Base-by-base conservation (phyloP, 2,329 filamentous ascomycete genomes). In the Ilyonectria destructans region DNA sequence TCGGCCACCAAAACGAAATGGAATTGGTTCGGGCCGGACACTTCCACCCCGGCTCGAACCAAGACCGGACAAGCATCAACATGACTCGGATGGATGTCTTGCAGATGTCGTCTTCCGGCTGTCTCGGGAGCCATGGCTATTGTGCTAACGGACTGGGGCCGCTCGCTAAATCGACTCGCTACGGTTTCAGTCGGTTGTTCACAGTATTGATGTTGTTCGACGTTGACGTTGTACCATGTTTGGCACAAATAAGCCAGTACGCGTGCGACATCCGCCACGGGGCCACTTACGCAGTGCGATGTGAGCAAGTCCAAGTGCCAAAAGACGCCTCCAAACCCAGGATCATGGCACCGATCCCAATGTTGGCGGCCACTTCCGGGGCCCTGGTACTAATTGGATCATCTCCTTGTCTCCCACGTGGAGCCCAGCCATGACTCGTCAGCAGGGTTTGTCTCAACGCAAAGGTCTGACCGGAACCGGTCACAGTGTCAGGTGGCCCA, bases 381-480 rank as follows among this genome's bases (percentile, higher is more conserved):
- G 13, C 48, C 26, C 33, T 59, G 48, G 48, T 33, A 29, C 40
- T 45, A 55, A 56, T 61, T 65, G 56, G 46, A n/a, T 31, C 31
- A 43, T 67, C 52, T 59, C 66, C 67, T 57, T 67, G 52, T 60
- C 62, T 48, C 51, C 67, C 69, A 71, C 67, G 69, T 71, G 69
- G 67, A 65, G 58, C 54, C 62, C 52, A 68, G 69, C 65, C 69
- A 69, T 69, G 69, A 71, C 67, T 71, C 67, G 67, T 57, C 52
- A 60, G 48, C 21, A 48, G 37, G 48, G 54, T 35, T 23, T 48
- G 23, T 51, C 23, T 46, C 19, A 37, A 55, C 54, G 51, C 31
- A 35, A 6, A 23, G 23, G 48, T 55, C 45, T 58, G 46, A 63
- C 55, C 54, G 51, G 48, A 67, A 54, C 31, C 49, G 37, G 64